These are phyloP conservation scores for Daldinia sp. DNA, from an alignment of 2,329 filamentous ascomycete species.

Conservation along the genomic window DNA sequence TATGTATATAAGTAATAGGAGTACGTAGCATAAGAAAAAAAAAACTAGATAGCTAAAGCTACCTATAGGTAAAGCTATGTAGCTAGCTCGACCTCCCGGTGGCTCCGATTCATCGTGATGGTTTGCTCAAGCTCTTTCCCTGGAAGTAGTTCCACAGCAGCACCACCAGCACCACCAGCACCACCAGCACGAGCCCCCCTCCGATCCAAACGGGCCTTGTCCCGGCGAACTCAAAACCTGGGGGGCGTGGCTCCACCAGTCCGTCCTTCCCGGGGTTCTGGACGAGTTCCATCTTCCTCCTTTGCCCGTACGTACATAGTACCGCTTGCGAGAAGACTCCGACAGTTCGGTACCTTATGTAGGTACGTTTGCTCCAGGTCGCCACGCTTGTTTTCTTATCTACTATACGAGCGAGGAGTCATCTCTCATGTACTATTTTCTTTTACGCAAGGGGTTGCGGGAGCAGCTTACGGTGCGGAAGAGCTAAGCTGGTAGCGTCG, in stretches of 20 bases:
- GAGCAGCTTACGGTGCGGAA: constrained; percentile 3
- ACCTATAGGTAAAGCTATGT: neutral
- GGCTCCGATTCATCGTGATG: constrained; percentile 20
- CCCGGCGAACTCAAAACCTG: constrained; percentile 37
- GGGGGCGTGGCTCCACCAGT: constrained; percentile 30
- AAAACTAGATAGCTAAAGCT: neutral
- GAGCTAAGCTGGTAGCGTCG: neutral
- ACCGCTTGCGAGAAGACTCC: constrained; percentile 10
- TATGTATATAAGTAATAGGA: neutral
- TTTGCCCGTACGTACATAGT: neutral
- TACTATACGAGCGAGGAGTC: neutral
- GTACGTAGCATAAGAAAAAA: neutral
- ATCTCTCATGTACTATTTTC: neutral
- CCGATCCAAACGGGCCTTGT: constrained; percentile 37
- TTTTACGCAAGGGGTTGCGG: constrained; percentile 23
- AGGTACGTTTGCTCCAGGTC: constrained; percentile 6
- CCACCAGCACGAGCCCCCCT: constrained; percentile 14
- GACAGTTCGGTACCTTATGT: constrained; percentile 22
- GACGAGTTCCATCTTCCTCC: constrained; percentile 10
- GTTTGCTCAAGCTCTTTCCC: constrained; percentile 28
- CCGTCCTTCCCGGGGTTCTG: constrained; percentile 35
- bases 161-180: neutral
- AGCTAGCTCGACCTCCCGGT: constrained; percentile 5
- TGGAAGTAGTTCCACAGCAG: constrained; percentile 32
- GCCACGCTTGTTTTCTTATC: constrained; percentile 10